Evolutionary conservation across 148 eudicot genomes (phyloP), one percentile per base, ranked within the genome.

Genomic region (Rheum nobile): DNA sequence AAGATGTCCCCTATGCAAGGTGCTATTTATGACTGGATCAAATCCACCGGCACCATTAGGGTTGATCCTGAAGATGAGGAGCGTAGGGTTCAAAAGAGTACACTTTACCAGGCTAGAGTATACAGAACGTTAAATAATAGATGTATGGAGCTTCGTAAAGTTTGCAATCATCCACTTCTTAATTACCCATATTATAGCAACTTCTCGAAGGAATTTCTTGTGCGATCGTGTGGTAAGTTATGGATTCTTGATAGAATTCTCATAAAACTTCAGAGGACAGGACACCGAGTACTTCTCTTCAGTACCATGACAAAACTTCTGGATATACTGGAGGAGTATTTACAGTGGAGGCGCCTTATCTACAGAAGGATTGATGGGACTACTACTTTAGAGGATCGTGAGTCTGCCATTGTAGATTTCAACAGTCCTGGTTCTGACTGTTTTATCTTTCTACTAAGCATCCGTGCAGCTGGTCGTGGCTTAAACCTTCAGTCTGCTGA

Each of bases 281-380:
- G 99, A 16, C 99, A 95, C 75, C 89, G 99, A 71, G 97, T 95
- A 52, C 90, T 95, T 65, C 97, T 95, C 31, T 95, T 95, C 77
- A 95, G 99, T 84, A 95, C 99, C 74, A 95, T 95, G 99, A 95
- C 99, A 43, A 95, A 90, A 79, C 96, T 95, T 59, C 84, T 95
- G 54, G 99, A 95, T 71, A 86, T 95, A 79, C 76, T 95, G 77
- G 99, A 95, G 83, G 99, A 95, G 72, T 90, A 95, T 87, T 72
- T 95, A 74, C 99, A 92, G 83, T 95, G 99, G 99, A 89, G 96
- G 43, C 83, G 89, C 50, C 97, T 95, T 71, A 82, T 95, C 6
- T 95, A 88, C 85, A 82, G 97, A 78, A 79, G 99, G 78, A 95
- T 95, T 75, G 99, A 95, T 77, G 99, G 97, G 67, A 91, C 90